Conservation (phyloP, 257 asterid species). For the Jaltomata sinuosa region DNA sequence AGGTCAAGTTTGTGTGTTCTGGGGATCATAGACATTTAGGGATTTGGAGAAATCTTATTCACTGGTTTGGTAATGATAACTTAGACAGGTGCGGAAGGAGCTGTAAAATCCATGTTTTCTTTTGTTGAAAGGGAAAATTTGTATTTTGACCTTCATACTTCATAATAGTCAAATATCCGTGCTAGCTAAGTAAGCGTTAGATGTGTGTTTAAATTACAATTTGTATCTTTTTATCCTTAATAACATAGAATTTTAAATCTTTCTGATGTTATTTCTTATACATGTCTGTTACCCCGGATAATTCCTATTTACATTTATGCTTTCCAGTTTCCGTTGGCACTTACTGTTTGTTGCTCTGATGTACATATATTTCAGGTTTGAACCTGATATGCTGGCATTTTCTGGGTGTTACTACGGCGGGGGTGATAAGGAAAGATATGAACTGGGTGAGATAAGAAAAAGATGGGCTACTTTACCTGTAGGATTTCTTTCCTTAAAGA, state of each 20-base stretch:
- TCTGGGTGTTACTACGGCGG: slow-evolving; percentile 50
- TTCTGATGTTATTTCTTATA: background rate
- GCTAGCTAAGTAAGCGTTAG: background rate
- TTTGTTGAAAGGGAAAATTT: background rate
- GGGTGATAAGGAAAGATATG: slow-evolving; percentile 37
- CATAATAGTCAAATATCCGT: background rate
- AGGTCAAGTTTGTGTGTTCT: background rate
- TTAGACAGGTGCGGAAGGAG: background rate
- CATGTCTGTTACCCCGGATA: background rate
- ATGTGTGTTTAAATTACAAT: background rate
- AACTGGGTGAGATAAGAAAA: slow-evolving; percentile 38
- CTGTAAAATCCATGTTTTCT: background rate
- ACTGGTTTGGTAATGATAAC: background rate
- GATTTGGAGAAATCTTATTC: background rate
- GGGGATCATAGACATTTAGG: background rate
- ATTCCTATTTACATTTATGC: background rate
- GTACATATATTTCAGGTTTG: slow-evolving; percentile 27
- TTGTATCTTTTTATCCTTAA: background rate
- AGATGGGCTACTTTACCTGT: slow-evolving; percentile 47
- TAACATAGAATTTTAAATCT: background rate
- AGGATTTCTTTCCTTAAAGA: slow-evolving; percentile 9
- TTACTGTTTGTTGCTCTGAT: background rate
- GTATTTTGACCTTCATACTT: background rate
- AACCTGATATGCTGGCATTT: slow-evolving; percentile 50
- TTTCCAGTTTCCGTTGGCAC: background rate